Conservation (phyloP, 2,329 filamentous ascomycete species). For the Mollisiaceae sp. region DNA sequence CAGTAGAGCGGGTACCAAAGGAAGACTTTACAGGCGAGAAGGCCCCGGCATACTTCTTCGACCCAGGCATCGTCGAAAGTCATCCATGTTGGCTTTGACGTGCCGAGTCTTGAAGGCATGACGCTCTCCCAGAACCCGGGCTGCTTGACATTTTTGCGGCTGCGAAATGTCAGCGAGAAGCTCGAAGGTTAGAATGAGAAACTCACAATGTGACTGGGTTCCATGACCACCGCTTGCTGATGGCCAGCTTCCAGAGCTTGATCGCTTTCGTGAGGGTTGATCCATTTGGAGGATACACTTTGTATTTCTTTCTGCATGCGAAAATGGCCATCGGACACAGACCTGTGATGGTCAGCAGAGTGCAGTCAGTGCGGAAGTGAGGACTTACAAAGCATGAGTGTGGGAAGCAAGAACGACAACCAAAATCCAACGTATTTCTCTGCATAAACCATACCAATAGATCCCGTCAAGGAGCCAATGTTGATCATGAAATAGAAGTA, state of each 20-base stretch:
- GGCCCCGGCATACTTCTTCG: conserved; percentile 63
- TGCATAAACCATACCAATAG: conserved; percentile 56
- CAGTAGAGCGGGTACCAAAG: conserved; percentile 69
- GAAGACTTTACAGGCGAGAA: conserved; percentile 70
- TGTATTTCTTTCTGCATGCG: conserved; percentile 49
- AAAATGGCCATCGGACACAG: conserved; percentile 62
- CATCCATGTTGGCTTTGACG: conserved; percentile 74
- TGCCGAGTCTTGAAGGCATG: conserved; percentile 57
- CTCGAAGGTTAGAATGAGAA: neutral
- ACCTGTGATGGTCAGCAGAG: conserved; percentile 45
- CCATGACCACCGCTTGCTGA: conserved; percentile 60
- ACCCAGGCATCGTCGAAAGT: conserved; percentile 83
- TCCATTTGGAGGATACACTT: conserved; percentile 58
- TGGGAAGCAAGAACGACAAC: conserved; percentile 50
- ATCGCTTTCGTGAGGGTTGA: conserved; percentile 66
- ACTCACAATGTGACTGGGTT: conserved; percentile 58
- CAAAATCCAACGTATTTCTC: conserved; percentile 59
- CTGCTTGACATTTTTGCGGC: conserved; percentile 57
- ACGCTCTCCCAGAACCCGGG: conserved; percentile 63
- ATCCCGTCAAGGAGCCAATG: conserved; percentile 48
- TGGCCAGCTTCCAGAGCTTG: conserved; percentile 58
- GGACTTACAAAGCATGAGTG: conserved; percentile 29
- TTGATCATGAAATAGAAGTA: conserved; percentile 61
- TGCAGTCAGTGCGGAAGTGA: neutral
- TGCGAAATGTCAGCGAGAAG: conserved; percentile 21